A percentile compares a stretch with the other conserved stretches of the same genome.
phyloP scores from a whole-genome alignment of 768 basidiomycete species.

The Leucocoprinus sp. region DNA sequence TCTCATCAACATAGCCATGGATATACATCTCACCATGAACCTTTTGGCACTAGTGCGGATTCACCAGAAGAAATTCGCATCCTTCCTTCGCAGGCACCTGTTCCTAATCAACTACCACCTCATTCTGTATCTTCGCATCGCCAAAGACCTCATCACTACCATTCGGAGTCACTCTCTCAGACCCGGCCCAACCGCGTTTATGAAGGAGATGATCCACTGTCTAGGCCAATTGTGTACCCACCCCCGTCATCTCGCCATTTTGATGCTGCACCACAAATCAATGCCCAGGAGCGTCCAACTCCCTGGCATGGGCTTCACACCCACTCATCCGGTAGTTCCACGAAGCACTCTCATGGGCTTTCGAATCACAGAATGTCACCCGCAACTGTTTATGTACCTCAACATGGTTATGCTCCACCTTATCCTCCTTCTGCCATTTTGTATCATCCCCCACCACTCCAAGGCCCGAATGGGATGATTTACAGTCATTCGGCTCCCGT shows the following conservation, averaged over 20 bases:
- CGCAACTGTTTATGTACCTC: slow-evolving; percentile 52
- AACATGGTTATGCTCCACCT: slow-evolving; percentile 35
- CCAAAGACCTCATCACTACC: slow-evolving; percentile 21
- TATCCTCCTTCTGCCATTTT: slow-evolving; percentile 56
- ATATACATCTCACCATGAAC: slow-evolving; percentile 19
- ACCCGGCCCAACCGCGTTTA: slow-evolving; percentile 22
- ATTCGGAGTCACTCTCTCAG: slow-evolving; percentile 41
- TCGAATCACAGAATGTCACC: slow-evolving; percentile 8
- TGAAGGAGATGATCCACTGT: slow-evolving; percentile 16
- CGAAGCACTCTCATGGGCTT: slow-evolving; percentile 9
- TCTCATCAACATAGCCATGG: slow-evolving; percentile 24
- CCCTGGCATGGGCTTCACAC: slow-evolving; percentile 4
- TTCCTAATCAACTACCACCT: slow-evolving; percentile 13
- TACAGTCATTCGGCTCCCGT: slow-evolving; percentile 64
- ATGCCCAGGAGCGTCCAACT: slow-evolving; percentile 6
- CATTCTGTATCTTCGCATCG: slow-evolving; percentile 27
- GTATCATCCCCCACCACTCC: slow-evolving; percentile 42
- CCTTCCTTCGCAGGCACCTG: slow-evolving; percentile 39
- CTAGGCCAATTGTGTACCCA: slow-evolving; percentile 18
- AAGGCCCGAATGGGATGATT: slow-evolving; percentile 53
- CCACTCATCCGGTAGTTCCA: slow-evolving; percentile 2
- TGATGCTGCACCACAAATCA: slow-evolving; percentile 18
- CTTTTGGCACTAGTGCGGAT: slow-evolving; percentile 9
- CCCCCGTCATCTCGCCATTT: slow-evolving; percentile 11
- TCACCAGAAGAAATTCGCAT: slow-evolving; percentile 57